Evolutionary conservation across 768 basidiomycete genomes (phyloP), one percentile per base, ranked within the genome.

Genomic region (Boletellus emodensis): DNA sequence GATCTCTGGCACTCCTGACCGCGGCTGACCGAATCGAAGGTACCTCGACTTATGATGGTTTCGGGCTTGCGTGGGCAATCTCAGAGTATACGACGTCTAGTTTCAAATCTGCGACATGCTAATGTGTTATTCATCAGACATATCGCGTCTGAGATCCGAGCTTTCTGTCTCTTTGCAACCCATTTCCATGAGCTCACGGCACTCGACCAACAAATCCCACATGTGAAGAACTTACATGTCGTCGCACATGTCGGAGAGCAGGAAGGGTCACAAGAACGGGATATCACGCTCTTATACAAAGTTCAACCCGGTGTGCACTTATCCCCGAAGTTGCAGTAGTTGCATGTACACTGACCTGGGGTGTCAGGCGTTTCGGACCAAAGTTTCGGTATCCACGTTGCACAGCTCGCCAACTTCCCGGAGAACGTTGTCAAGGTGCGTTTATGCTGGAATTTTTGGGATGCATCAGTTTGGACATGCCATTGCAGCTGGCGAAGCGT

Each of bases 381-480:
- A 69, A 95, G 92, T 64, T 98, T 97, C 62, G 96, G 95, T 69
- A 98, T 99, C 26, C 94, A 98, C 59, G 96, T 99, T 14, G 96
- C 96, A 0, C 80, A 93, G 64, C 75, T 98, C n/a, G 95, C 95
- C 4, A 94, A 97, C 68, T 99, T 99, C 70, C 96, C 96, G 0
- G 90, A 94, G 53, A 87, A 84, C 56, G 94, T 98, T 11, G 81
- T 98, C 52, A 90, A 87, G 76, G 87, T 90, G 43, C 50, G 75
- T 54, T 3, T 32, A 14, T 1, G 4, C 20, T 28, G 30, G 0
- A 1, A 11, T 18, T 32, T 14, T 17, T 33, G 14, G 28, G 15
- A 44, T 7, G 22, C 1, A 3, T 49, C 20, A 4, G 44, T 26
- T 26, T 4, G 4, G 35, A 43, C 40, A 37, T 35, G 32, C 10